A percentile compares a stretch with the other conserved stretches of the same genome.
Evolutionary conservation across 805 yeast genomes (phyloP).

Genomic region (Cyberlindnera saturnus): DNA sequence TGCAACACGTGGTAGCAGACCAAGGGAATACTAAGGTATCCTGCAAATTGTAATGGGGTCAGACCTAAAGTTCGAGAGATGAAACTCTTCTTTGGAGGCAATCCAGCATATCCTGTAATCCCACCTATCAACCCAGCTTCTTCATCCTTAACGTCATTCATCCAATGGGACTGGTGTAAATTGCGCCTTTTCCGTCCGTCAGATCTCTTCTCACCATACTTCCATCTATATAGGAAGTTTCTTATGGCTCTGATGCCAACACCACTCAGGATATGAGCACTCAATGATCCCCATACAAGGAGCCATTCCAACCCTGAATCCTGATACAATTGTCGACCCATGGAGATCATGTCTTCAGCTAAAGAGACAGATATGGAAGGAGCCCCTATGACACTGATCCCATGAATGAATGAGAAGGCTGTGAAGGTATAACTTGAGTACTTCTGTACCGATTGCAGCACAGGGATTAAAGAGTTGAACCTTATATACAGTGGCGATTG

Average conservation of each 20-base stretch:
- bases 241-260: slow-evolving; percentile 36
- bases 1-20: slow-evolving; percentile 40
- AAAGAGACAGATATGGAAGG: slow-evolving; percentile 43
- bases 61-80: slow-evolving; percentile 39
- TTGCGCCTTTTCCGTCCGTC: not conserved
- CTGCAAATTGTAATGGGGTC: slow-evolving; percentile 55
- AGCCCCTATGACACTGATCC: slow-evolving; percentile 43
- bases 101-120: slow-evolving; percentile 42
- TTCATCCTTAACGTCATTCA: slow-evolving; percentile 26
- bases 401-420: slow-evolving; percentile 52
- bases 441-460: slow-evolving; percentile 36
- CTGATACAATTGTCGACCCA: slow-evolving; percentile 59
- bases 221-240: slow-evolving; percentile 21
- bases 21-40: slow-evolving; percentile 45
- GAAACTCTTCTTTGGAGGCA: slow-evolving; percentile 44
- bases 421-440: slow-evolving; percentile 56
- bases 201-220: slow-evolving; percentile 19
- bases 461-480: not conserved
- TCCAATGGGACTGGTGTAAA: not conserved
- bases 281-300: slow-evolving; percentile 40
- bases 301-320: slow-evolving; percentile 42
- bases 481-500: not conserved
- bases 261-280: slow-evolving; percentile 51
- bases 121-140: slow-evolving; percentile 59
- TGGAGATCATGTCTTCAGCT: slow-evolving; percentile 50